Percentiles rank a stretch among this genome's conserved stretches.
These are phyloP conservation scores for Halocafeteria seosinensis DNA, from an alignment of 108 stramenopile species.

Conservation along the genomic window DNA sequence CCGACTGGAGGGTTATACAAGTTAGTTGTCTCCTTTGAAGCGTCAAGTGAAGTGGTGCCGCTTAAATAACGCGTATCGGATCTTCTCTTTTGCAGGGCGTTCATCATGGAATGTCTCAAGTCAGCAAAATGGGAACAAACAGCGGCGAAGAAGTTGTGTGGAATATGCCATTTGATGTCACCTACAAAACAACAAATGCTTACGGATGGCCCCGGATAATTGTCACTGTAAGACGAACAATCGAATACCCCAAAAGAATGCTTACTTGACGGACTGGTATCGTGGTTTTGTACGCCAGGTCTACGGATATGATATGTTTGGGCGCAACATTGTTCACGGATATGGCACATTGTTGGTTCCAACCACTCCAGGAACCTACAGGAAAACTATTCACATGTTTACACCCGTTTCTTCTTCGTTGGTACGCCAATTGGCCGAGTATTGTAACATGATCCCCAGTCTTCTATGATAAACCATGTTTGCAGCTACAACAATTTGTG, in stretches of 20 bases:
- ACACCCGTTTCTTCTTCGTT: constrained; percentile 36
- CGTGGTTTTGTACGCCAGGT: no score
- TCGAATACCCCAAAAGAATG: no score
- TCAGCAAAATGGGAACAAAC: constrained; percentile 12
- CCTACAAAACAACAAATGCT: constrained; percentile 57
- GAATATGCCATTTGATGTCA: constrained; percentile 64
- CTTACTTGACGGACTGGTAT: no score
- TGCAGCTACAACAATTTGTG: constrained; percentile 37
- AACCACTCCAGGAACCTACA: constrained; percentile 37
- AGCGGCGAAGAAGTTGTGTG: constrained; percentile 41
- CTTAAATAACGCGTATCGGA: neutral
- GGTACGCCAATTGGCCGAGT: no score
- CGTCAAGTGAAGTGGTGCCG: neutral
- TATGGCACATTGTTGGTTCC: constrained; percentile 57
- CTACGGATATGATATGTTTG: constrained; percentile 53
- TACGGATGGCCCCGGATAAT: constrained; percentile 66
- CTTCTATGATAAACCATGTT: no score
- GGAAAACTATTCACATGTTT: constrained; percentile 37
- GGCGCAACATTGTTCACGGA: constrained; percentile 52
- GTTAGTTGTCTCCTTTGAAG: neutral
- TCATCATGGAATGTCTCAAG: constrained; percentile 36
- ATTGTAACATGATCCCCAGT: no score
- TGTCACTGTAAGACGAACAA: constrained; percentile 22
- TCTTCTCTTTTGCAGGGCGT: constrained; percentile 23
- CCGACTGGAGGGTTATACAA: constrained; percentile 53